Base-by-base conservation (phyloP, 495 filamentous ascomycete genomes). In the Xylaria palmicola region DNA sequence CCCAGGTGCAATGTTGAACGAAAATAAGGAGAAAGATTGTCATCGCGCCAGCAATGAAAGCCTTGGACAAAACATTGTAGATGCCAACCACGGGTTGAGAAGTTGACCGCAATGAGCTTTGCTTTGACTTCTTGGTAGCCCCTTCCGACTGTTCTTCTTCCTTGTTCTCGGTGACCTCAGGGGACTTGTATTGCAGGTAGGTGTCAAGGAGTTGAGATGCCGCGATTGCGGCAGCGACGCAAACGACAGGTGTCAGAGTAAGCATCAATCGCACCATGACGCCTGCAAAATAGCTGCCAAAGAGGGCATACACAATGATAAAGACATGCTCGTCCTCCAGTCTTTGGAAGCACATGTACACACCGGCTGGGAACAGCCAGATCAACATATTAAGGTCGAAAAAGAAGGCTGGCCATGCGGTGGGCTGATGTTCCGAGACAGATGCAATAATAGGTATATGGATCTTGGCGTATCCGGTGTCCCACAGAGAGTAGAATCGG, bases 221-320 rank as follows among this genome's bases (percentile, higher is more conserved):
- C 15, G 90, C 92, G 65, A 99, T 84, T 24, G 94, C 95, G 51
- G 94, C 90, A 39, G 94, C 88, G 65, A 98, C 92, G 74, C 94
- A 98, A 32, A 99, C 93, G 67, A 98, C 88, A 5, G 95, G 95
- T 4, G 95, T 99, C 57, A 99, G 78, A 1, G 94, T 99, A 56
- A 99, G 80, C 95, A 99, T 99, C 66, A 99, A 76, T 69, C 95
- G 91, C 56, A 99, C 95, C 95, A 99, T 99, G 73, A 99, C 95
- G 67, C 95, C 95, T 37, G 95, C 91, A 67, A 99, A 99, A 80
- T 99, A 99, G 77, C 91, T 96, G 56, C 92, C 88, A 48, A 97
- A 87, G 47, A 99, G 86, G 19, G 92, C 85, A 74, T 99, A 99
- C 63, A 98, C 95, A 70, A 99, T 90, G 65, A 99, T 86, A 68